Evolutionary conservation across 2,329 filamentous ascomycete genomes (phyloP).

Genomic region (Exserohilum turcica): DNA sequence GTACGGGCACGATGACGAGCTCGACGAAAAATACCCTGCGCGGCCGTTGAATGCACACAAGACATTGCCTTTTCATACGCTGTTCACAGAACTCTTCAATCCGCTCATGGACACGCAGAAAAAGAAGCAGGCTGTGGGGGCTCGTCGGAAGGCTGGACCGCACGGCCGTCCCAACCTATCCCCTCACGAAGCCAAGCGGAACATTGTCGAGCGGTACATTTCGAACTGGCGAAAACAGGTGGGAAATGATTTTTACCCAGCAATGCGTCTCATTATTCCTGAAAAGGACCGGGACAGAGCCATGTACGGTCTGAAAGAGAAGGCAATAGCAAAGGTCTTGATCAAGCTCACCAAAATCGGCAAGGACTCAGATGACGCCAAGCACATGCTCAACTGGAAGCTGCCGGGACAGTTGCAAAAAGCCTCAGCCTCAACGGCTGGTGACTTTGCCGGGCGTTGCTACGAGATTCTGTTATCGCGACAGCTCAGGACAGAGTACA

Average conservation of each 20-base stretch:
- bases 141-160: conserved; percentile 64
- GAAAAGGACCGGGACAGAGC: conserved; percentile 91
- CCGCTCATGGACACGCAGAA: conserved; percentile 80
- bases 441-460: conserved; percentile 90
- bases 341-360: conserved; percentile 92
- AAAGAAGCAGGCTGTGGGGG: conserved; percentile 61
- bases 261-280: conserved; percentile 86
- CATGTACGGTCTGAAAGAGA: conserved; percentile 95
- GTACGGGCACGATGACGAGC: conserved; percentile 53
- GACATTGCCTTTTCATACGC: conserved; percentile 80
- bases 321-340: conserved; percentile 84
- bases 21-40: conserved; percentile 69
- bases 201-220: conserved; percentile 86
- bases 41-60: conserved; percentile 79
- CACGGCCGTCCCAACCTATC: conserved; percentile 64
- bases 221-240: conserved; percentile 84
- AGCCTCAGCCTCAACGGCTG: conserved; percentile 63
- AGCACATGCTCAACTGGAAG: conserved; percentile 89
- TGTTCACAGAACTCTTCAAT: conserved; percentile 81
- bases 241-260: conserved; percentile 90
- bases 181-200: conserved; percentile 76
- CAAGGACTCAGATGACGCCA: conserved; percentile 85
- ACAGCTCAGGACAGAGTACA: conserved; percentile 73
- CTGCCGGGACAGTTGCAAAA: conserved; percentile 67
- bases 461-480: conserved; percentile 85